phyloP scores from a whole-genome alignment of 345 rosid genomes.

The Syzygium grande region DNA sequence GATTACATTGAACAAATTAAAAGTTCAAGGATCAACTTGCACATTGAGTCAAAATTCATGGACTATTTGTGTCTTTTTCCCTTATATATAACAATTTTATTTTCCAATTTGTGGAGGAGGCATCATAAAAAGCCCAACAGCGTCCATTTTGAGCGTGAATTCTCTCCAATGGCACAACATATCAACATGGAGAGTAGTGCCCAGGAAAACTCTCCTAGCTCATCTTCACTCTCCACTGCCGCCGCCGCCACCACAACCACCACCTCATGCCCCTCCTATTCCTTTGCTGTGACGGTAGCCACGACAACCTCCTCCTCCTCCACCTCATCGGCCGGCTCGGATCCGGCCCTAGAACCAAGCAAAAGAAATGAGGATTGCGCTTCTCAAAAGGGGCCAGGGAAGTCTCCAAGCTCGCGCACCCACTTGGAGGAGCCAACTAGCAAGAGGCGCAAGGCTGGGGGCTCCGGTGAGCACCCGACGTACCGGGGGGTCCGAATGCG shows the following conservation, averaged over 20 bases:
- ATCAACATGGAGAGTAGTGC: slow-evolving; percentile 32
- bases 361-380: not conserved
- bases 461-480: slow-evolving; percentile 27
- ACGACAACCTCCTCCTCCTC: not conserved
- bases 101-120: not conserved
- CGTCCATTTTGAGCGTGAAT: not conserved
- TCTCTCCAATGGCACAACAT: slow-evolving; percentile 22
- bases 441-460: not conserved
- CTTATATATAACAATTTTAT: not conserved
- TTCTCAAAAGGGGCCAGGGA: not conserved
- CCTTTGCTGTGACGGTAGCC: slow-evolving; percentile 40
- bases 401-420: not conserved
- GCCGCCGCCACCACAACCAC: not conserved
- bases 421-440: not conserved
- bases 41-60: too few relatives aligned
- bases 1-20: too few relatives aligned
- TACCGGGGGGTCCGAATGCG: slow-evolving; percentile 83
- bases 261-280: not conserved
- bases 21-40: too few relatives aligned
- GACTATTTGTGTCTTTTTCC: too few relatives aligned
- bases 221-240: not conserved
- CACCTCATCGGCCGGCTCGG: not conserved
- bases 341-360: not conserved
- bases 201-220: slow-evolving; percentile 4
- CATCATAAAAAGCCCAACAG: slow-evolving; percentile 17